A percentile compares a stretch with the other conserved stretches of the same genome.
Conservation (phyloP, 345 rosid species). For the Citrus medica region DNA sequence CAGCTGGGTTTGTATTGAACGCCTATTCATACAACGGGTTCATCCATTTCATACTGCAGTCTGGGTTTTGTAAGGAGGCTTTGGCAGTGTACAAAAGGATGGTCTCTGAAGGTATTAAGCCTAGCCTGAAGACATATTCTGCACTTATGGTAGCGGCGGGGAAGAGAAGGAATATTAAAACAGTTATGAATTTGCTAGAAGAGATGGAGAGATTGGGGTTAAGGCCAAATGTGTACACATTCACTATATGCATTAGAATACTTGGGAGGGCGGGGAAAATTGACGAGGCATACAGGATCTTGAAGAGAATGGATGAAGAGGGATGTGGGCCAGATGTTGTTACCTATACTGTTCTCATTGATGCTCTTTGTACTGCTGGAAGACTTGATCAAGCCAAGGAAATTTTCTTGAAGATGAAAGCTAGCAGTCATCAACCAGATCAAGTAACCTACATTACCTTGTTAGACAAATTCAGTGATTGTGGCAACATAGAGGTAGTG, state of each 20-base stretch:
- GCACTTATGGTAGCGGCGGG: slow-evolving; percentile 90
- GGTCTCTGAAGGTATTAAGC: slow-evolving; percentile 79
- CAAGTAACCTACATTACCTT: slow-evolving; percentile 73
- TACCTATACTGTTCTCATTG: slow-evolving; percentile 83
- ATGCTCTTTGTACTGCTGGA: slow-evolving; percentile 77
- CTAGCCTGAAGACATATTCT: slow-evolving; percentile 90
- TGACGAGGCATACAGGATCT: slow-evolving; percentile 53
- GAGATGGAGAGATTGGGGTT: slow-evolving; percentile 86
- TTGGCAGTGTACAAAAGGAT: slow-evolving; percentile 63
- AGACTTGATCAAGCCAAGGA: slow-evolving; percentile 63
- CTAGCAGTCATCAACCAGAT: slow-evolving; percentile 75
- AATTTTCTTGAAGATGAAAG: slow-evolving; percentile 66
- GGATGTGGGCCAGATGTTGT: slow-evolving; percentile 91
- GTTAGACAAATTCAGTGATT: slow-evolving; percentile 74
- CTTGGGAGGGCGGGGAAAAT: slow-evolving; percentile 86
- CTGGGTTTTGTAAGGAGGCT: slow-evolving; percentile 62
- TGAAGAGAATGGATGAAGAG: slow-evolving; percentile 80
- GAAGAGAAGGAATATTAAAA: slow-evolving; percentile 68
- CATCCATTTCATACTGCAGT: slow-evolving; percentile 68
- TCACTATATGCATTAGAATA: slow-evolving; percentile 78
- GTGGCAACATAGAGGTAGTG: slow-evolving; percentile 62
- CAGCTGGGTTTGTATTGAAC: slow-evolving; percentile 65
- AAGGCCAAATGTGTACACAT: slow-evolving; percentile 88
- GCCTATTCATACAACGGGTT: slow-evolving; percentile 77
- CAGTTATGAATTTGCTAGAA: slow-evolving; percentile 63